Evolutionary conservation across 2,329 filamentous ascomycete species (phyloP).

Genomic region (Phialocephala subalpina): DNA sequence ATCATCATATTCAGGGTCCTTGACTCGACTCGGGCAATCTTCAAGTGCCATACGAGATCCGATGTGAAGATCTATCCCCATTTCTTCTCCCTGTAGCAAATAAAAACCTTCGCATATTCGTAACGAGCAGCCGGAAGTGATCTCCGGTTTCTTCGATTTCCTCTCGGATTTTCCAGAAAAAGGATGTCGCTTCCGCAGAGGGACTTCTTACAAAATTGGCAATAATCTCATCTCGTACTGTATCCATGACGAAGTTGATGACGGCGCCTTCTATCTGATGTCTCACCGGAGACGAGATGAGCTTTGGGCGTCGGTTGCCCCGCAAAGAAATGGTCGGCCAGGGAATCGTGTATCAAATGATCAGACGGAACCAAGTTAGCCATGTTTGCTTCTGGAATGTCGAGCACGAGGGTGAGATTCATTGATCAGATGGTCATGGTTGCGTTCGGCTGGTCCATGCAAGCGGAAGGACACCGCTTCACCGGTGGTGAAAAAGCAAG

Average conservation of each 20-base stretch:
- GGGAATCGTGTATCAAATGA: constrained; percentile 26
- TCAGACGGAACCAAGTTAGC: constrained; percentile 14
- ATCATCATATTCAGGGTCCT: constrained; percentile 14
- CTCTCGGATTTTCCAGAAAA: constrained; percentile 7
- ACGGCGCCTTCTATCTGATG: constrained; percentile 14
- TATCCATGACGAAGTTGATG: constrained; percentile 20
- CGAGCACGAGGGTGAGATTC: constrained; percentile 2
- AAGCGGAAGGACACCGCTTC: not conserved
- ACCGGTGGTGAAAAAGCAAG: not conserved
- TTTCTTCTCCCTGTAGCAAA: constrained; percentile 2
- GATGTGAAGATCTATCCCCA: constrained; percentile 8
- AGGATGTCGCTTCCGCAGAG: not conserved
- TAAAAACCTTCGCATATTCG: constrained; percentile 5
- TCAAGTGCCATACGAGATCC: constrained; percentile 7
- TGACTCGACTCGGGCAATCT: constrained; percentile 1
- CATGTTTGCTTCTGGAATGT: constrained; percentile 21
- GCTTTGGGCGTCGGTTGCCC: constrained; percentile 28
- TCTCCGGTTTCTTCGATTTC: not conserved
- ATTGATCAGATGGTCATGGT: constrained; percentile 8
- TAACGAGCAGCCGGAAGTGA: not conserved
- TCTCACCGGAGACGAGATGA: constrained; percentile 21
- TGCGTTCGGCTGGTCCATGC: not conserved
- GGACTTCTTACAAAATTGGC: constrained; percentile 15
- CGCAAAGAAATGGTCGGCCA: constrained; percentile 15
- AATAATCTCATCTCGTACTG: constrained; percentile 9